These are phyloP conservation scores for Debaryomyces tyrocola DNA, from an alignment of 805 yeast genomes.

Conservation along the genomic window DNA sequence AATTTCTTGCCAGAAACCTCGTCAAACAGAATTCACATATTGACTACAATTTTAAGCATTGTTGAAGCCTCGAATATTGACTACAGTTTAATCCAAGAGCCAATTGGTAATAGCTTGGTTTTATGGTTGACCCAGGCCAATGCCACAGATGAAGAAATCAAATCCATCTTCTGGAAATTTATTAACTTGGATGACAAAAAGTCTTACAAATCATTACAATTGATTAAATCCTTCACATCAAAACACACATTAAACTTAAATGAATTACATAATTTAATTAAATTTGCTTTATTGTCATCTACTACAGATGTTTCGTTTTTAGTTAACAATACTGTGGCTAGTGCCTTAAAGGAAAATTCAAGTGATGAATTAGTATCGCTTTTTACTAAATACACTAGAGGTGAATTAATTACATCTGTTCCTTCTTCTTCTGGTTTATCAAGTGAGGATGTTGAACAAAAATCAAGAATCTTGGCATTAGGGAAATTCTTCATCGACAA, in stretches of 20 bases:
- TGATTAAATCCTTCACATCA: constrained; percentile 36
- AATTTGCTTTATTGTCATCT: constrained; percentile 36
- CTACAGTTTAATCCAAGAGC: constrained; percentile 31
- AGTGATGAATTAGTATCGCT: constrained; percentile 25
- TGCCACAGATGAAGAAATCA: constrained; percentile 28
- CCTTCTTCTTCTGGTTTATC: constrained; percentile 19
- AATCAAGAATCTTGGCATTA: constrained; percentile 41
- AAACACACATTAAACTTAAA: constrained; percentile 17
- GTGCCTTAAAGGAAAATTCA: constrained; percentile 26
- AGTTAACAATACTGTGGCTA: constrained; percentile 40
- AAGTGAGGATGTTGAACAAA: constrained; percentile 24
- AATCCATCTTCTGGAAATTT: constrained; percentile 37
- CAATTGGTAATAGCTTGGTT: constrained; percentile 37
- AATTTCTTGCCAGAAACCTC: constrained; percentile 39
- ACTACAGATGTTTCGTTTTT: constrained; percentile 42
- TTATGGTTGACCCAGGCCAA: constrained; percentile 35
- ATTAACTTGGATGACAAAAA: constrained; percentile 32
- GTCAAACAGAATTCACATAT: constrained; percentile 27
- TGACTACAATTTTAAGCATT: constrained; percentile 32
- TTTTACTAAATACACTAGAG: constrained; percentile 35
- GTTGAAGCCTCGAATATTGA: constrained; percentile 29
- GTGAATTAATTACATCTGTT: constrained; percentile 27
- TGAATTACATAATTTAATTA: constrained; percentile 31
- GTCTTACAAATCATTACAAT: constrained; percentile 30
- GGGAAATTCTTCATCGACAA: constrained; percentile 35